phyloP scores from a whole-genome alignment of 352 stramenopile species.

The Phytophthora multivora region DNA sequence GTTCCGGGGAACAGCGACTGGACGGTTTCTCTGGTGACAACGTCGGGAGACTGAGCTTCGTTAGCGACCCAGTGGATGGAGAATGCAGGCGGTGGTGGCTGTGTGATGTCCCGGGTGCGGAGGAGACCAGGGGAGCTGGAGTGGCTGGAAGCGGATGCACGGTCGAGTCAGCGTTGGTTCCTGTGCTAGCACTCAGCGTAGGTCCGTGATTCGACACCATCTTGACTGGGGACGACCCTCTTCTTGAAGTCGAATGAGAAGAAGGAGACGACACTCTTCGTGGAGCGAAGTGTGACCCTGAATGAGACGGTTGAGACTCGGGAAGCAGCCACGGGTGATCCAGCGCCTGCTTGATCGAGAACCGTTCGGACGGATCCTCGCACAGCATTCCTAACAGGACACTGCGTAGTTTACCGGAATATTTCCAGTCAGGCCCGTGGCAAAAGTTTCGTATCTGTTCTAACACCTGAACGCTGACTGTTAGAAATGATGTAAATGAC shows the following conservation, averaged over 20 bases:
- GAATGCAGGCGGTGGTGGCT: slow-evolving; percentile 10
- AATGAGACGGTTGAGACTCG: not conserved
- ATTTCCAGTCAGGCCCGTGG: slow-evolving; percentile 43
- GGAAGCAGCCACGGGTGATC: slow-evolving; percentile 53
- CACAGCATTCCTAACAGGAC: slow-evolving; percentile 49
- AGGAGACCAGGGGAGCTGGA: not conserved
- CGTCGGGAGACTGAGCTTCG: slow-evolving; percentile 55
- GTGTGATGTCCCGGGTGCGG: slow-evolving; percentile 12
- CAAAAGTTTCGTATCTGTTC: slow-evolving; percentile 37
- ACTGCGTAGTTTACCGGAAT: slow-evolving; percentile 51
- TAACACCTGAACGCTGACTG: slow-evolving; percentile 26
- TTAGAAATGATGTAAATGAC: not conserved
- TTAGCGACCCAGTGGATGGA: slow-evolving; percentile 3
- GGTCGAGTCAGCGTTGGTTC: not conserved
- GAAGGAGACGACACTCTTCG: slow-evolving; percentile 7
- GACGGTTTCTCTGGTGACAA: slow-evolving; percentile 60
- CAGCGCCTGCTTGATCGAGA: slow-evolving; percentile 54
- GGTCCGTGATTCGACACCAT: slow-evolving; percentile 9
- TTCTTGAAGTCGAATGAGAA: not conserved
- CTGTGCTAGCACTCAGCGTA: not conserved
- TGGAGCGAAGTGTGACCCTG: not conserved
- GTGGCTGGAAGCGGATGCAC: slow-evolving; percentile 7
- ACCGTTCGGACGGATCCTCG: slow-evolving; percentile 40
- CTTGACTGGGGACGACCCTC: slow-evolving; percentile 21
- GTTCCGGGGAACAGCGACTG: slow-evolving; percentile 44